Evolutionary conservation across 2,329 filamentous ascomycete genomes (phyloP), one percentile per base, ranked within the genome.

Genomic region (Nigrospora osmanthi): DNA sequence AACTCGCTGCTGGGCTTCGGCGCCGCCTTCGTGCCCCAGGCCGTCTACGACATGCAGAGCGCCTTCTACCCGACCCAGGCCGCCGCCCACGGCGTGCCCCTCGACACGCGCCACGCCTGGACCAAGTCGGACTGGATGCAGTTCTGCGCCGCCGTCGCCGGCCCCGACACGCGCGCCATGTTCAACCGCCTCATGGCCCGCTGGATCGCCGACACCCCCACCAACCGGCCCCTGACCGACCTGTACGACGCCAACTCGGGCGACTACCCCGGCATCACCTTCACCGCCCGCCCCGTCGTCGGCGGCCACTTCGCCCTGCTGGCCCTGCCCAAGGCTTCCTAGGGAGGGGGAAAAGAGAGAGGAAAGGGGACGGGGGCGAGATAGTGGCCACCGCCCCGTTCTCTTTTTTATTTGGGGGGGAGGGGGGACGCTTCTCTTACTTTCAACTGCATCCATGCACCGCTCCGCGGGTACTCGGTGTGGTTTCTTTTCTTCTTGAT

Each of bases 51-150:
- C 49, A 82, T 83, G 60, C 88, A 95, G 63, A 86, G 80, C 30
- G 65, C 73, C 46, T 94, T 87, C 75, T 95, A 95, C 69, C 71
- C 75, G 37, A 76, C 76, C 11, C 79, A 87, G 3, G 78, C 82
- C 42, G 80, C 85, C 49, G 78, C 81, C 56, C 93, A 87, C 63
- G 89, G 87, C n/a, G 73, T 94, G 1, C 84, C 88, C 0, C 80
- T 95, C 11, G 89, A 95, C 67, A 84, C 79, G 38, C 80, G 89
- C 40, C 87, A 93, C 65, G 69, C 83, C 1, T 91, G 89, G 68
- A 86, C 87, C 50, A 95, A 95, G 68, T 81, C 80, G 1, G 89
- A 95, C 68, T 95, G 89, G 89, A 81, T 90, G 59, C 81, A 93
- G 61, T 90, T 89, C 67, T 79, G 80, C 6, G 89, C 89, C n/a